These are phyloP conservation scores for Crotalaria pallida DNA, from an alignment of 306 rosid species.

Conservation along the genomic window DNA sequence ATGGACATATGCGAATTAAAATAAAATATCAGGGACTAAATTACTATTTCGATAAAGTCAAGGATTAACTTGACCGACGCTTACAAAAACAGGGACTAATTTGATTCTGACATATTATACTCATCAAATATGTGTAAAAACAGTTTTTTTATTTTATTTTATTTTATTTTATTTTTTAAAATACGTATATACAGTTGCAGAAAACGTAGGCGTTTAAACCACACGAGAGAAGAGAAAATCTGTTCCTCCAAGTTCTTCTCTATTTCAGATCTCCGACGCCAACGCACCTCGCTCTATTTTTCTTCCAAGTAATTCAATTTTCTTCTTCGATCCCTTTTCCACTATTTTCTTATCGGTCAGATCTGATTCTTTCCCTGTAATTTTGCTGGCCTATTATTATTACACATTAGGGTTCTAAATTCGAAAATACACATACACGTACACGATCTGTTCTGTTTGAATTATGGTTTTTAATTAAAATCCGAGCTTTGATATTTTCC, in stretches of 20 bases:
- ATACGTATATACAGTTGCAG: not conserved
- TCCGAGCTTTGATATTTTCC: not conserved
- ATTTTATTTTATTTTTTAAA: no score
- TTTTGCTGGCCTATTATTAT: not conserved
- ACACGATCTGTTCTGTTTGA: not conserved
- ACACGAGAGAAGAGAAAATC: not conserved
- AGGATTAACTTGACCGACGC: no score
- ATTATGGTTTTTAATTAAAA: not conserved
- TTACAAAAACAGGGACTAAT: no score
- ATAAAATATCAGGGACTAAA: no score
- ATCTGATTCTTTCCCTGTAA: not conserved
- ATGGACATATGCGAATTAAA: no score
- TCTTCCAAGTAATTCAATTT: not conserved
- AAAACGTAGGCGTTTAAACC: not conserved
- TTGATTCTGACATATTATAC: no score
- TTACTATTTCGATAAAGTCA: no score
- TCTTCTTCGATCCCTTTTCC: no score
- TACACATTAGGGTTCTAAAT: slow-evolving; percentile 1
- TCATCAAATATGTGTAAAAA: no score
- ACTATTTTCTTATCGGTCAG: not conserved
- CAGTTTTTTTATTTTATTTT: no score
- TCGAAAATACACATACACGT: not conserved
- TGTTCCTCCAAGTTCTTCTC: not conserved
- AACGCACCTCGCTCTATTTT: not conserved
- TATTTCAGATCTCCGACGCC: slow-evolving; percentile 6